phyloP scores from a whole-genome alignment of 1,284 basidiomycete genomes.

The Phellinidium pouzarii region DNA sequence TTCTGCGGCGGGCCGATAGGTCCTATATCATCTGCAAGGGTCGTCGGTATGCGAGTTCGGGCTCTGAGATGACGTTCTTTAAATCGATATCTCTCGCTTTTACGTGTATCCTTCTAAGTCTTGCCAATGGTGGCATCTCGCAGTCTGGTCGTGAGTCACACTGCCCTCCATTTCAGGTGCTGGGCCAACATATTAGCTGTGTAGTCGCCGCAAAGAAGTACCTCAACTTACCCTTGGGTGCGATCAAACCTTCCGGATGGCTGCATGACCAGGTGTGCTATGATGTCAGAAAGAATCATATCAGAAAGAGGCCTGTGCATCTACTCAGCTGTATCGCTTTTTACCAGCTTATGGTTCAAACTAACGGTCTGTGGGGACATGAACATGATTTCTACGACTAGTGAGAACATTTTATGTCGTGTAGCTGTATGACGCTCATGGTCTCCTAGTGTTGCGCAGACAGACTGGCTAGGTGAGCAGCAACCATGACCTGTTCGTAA shows the following conservation, averaged over 20 bases:
- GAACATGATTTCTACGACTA: conserved; percentile 52
- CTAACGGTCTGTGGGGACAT: conserved; percentile 47
- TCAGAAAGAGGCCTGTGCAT: background rate
- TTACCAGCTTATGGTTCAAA: conserved; percentile 42
- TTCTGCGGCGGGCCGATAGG: background rate
- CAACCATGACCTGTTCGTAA: background rate
- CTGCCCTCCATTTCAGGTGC: background rate
- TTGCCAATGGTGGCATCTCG: background rate
- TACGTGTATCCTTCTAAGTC: background rate
- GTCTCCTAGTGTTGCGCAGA: conserved; percentile 38
- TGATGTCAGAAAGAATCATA: background rate
- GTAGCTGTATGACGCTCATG: conserved; percentile 1
- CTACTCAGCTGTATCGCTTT: background rate
- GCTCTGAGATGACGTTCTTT: background rate
- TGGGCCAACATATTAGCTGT: background rate
- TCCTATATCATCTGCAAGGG: background rate
- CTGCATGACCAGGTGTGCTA: conserved; percentile 41
- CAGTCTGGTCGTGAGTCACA: conserved; percentile 4
- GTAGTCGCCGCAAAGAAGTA: conserved; percentile 48
- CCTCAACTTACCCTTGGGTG: conserved; percentile 40
- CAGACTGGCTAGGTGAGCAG: conserved; percentile 41
- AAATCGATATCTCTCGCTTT: background rate
- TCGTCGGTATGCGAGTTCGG: background rate
- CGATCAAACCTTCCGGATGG: conserved; percentile 46
- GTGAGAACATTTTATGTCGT: conserved; percentile 26